phyloP scores from a whole-genome alignment of 805 yeast species.

The Saturnispora quitensis region DNA sequence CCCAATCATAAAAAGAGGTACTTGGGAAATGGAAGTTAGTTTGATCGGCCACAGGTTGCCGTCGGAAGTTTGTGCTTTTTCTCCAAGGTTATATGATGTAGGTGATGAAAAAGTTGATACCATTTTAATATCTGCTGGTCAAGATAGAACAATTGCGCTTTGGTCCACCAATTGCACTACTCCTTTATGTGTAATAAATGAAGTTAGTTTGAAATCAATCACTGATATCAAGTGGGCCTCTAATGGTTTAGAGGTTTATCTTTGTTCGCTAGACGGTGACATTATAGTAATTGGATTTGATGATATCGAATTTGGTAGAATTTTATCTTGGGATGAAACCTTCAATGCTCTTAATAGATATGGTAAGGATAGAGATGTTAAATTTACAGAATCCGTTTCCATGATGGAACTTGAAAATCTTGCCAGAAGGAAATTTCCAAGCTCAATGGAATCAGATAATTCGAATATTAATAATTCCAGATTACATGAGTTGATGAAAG shows the following conservation, averaged over 20 bases:
- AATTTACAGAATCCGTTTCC: constrained; percentile 78
- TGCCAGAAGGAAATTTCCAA: constrained; percentile 27
- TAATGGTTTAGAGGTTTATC: constrained; percentile 62
- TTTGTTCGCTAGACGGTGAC: constrained; percentile 79
- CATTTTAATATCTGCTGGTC: constrained; percentile 92
- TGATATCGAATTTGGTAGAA: constrained; percentile 48
- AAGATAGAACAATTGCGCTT: constrained; percentile 76
- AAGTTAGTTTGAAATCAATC: constrained; percentile 65
- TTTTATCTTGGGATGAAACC: constrained; percentile 55
- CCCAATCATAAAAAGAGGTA: constrained; percentile 65
- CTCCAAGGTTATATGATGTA: constrained; percentile 54
- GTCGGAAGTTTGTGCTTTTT: constrained; percentile 69
- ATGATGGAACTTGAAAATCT: constrained; percentile 68
- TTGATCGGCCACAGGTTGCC: constrained; percentile 81
- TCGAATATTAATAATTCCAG: constrained; percentile 12
- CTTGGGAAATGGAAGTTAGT: constrained; percentile 68
- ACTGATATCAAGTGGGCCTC: constrained; percentile 90
- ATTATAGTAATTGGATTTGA: constrained; percentile 63
- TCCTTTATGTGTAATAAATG: constrained; percentile 74
- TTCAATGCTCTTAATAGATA: constrained; percentile 66
- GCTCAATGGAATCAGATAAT: constrained; percentile 4
- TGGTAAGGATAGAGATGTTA: constrained; percentile 82
- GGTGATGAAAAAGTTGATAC: constrained; percentile 31
- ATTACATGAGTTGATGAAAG: constrained; percentile 36
- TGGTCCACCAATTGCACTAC: constrained; percentile 77